These are phyloP conservation scores for Phytophthora parvispora DNA, from an alignment of 352 stramenopile species.

Conservation along the genomic window DNA sequence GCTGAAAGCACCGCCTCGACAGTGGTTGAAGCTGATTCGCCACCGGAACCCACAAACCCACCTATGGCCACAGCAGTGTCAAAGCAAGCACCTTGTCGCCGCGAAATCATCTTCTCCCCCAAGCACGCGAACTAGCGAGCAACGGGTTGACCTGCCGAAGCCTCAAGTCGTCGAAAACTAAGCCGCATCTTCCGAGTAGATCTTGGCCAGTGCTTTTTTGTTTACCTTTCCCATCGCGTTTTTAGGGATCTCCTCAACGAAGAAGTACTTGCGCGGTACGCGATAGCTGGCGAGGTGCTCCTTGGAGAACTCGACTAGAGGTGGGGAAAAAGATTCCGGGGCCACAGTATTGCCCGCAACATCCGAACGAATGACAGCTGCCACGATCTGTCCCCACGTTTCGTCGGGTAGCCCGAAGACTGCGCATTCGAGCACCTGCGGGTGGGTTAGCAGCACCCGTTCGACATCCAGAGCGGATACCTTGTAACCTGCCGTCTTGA, in stretches of 20 bases:
- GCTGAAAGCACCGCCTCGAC: constrained; percentile 2
- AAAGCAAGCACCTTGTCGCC: constrained; percentile 21
- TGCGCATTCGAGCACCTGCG: constrained; percentile 80
- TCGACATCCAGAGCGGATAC: constrained; percentile 94
- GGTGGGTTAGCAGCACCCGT: constrained; percentile 85
- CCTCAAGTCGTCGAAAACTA: constrained; percentile 12
- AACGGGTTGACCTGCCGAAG: background rate
- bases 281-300: constrained; percentile 88
- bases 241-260: constrained; percentile 90
- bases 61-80: background rate
- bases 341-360: constrained; percentile 18
- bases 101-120: constrained; percentile 36
- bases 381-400: constrained; percentile 88
- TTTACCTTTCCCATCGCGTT: constrained; percentile 97
- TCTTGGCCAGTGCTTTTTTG: constrained; percentile 88
- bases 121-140: constrained; percentile 27
- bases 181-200: constrained; percentile 34
- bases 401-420: constrained; percentile 90
- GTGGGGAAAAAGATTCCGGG: constrained; percentile 30
- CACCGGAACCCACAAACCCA: constrained; percentile 5
- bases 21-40: background rate
- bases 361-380: constrained; percentile 60
- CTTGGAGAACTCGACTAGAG: constrained; percentile 63
- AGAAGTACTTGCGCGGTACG: constrained; percentile 75
- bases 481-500: constrained; percentile 95